Evolutionary conservation across 305 asterid species (phyloP).

Genomic region (Ajuga reptans): DNA sequence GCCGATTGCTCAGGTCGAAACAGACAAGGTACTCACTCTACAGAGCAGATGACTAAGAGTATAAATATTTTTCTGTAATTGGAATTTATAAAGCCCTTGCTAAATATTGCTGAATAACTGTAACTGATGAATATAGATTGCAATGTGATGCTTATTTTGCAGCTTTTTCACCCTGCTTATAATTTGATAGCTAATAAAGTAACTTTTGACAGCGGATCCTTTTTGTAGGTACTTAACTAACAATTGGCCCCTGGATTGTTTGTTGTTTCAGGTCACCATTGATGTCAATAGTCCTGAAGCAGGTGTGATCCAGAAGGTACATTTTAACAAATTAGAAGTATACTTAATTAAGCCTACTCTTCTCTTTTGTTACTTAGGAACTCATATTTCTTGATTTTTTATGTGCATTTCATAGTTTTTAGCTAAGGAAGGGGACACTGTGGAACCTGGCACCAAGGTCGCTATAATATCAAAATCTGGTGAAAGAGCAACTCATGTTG

Average conservation of each 20-base stretch:
- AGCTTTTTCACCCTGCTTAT: background rate
- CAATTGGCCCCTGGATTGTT: conserved; percentile 19
- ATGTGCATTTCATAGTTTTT: conserved; percentile 39
- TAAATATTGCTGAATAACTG: background rate
- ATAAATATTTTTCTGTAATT: background rate
- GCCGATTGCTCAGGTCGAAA: conserved; percentile 96
- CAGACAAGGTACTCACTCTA: conserved; percentile 66
- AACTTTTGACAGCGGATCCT: background rate
- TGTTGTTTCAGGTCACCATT: conserved; percentile 67
- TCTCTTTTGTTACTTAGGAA: background rate
- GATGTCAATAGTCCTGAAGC: conserved; percentile 98
- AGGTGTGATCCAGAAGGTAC: conserved; percentile 88
- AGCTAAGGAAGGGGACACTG: conserved; percentile 95
- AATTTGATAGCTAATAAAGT: background rate
- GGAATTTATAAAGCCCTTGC: background rate
- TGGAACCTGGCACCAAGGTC: conserved; percentile 88
- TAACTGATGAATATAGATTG: background rate
- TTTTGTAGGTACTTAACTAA: conserved; percentile 19
- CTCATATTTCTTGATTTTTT: background rate
- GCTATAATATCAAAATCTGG: conserved; percentile 86
- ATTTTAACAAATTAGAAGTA: background rate
- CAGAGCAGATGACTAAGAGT: background rate
- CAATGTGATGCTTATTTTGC: background rate
- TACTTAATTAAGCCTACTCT: background rate
- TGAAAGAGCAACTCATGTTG: conserved; percentile 75